Base-by-base conservation (phyloP, 2,329 filamentous ascomycete genomes). In the Phialophora tarda region DNA sequence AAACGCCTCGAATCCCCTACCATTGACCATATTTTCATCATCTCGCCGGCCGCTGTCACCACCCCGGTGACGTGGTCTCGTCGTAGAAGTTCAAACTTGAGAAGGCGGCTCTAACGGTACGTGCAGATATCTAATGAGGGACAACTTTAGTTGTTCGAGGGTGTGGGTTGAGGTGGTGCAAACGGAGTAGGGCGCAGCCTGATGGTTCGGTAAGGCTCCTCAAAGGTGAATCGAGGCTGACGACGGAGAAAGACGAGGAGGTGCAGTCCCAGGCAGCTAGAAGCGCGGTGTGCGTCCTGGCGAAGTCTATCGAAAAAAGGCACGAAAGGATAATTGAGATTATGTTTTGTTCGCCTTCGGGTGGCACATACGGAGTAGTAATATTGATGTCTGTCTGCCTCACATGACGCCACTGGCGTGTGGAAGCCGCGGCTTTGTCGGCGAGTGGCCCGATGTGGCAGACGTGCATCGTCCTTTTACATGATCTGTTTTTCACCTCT, bases 11-110 rank as follows among this genome's bases (percentile, higher is more conserved):
- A 26, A 47, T 30, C 47, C 48, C 85, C 59, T 84, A 96, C 93
- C 94, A 98, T 97, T 75, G 93, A 96, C 95, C 94, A 98, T 84
- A 98, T 97, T 84, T 98, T 98, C 85, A 97, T 86, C 95, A 98
- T 98, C 77, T 83, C 93, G 82, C 72, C 74, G 71, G 69, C 66
- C 24, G 53, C 34, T 24, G 38, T 62, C 59, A 63, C 64, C 50
- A 50, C 30, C n/a, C 47, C 34, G 59, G 47, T 44, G 44, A 57
- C 24, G 32, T 8, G 17, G n/a, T 44, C 7, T 26, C 24, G 23
- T 30, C 8, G 21, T 11, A 7, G 26, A 24, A 14, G 48, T 7
- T 54, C 3, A 4, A 6, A 26, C 12, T 61, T 10, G 28, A 38
- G 47, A 12, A 50, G 21, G 21, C 24, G 14, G 8, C 14, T 51